These are phyloP conservation scores for Limtongia smithiae DNA, from an alignment of 805 yeast genomes.

Conservation along the genomic window DNA sequence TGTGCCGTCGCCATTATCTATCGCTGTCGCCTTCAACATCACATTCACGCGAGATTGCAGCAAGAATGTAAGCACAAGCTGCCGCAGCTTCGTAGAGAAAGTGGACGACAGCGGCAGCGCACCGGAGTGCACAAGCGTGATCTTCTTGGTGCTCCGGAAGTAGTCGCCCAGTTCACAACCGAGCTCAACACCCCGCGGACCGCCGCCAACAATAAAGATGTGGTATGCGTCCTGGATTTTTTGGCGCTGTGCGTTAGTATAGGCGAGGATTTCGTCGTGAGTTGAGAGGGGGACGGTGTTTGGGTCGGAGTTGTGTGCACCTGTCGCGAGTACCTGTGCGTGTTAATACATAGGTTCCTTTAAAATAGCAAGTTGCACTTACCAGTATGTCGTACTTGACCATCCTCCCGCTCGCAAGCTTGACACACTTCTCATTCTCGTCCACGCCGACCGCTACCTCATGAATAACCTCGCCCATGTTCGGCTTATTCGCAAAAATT, in stretches of 20 bases:
- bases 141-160: constrained; percentile 37
- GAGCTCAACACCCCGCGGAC: constrained; percentile 43
- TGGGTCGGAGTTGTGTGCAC: background rate
- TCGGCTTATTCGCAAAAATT: constrained; percentile 1
- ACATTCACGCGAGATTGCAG: constrained; percentile 23
- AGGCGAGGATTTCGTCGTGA: background rate
- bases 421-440: background rate
- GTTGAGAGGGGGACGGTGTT: background rate
- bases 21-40: constrained; percentile 9
- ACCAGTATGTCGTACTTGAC: constrained; percentile 6
- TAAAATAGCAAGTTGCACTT: background rate
- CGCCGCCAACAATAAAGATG: constrained; percentile 44
- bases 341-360: too few species aligned
- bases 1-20: constrained; percentile 1
- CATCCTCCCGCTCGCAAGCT: background rate
- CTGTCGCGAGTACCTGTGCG: constrained; percentile 11
- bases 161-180: constrained; percentile 46
- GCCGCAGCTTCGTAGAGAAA: constrained; percentile 7
- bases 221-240: constrained; percentile 39
- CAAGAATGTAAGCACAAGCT: constrained; percentile 20
- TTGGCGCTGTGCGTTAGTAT: constrained; percentile 4
- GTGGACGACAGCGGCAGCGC: constrained; percentile 11
- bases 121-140: constrained; percentile 32
- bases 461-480: background rate
- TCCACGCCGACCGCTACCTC: background rate